phyloP scores from a whole-genome alignment of 371 early-diverging fungal genomes.

The Mucor velutinosus region DNA sequence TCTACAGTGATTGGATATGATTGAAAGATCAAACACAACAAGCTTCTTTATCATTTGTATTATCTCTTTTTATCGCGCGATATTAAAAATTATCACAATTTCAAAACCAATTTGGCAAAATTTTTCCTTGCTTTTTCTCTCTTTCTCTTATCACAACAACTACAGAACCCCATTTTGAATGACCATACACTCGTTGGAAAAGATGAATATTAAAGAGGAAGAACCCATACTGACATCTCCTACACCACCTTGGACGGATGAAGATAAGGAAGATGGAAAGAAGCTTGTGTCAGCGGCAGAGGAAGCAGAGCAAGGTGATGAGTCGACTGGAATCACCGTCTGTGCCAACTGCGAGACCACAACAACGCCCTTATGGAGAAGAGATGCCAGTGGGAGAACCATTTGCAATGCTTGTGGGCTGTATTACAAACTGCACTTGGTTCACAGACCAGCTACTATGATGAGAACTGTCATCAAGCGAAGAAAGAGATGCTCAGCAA shows the following conservation, averaged over 20 bases:
- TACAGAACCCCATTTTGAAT: not conserved
- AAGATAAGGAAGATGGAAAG: constrained; percentile 19
- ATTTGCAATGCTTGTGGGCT: constrained; percentile 86
- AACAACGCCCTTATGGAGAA: constrained; percentile 81
- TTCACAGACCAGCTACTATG: constrained; percentile 60
- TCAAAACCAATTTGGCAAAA: constrained; percentile 2
- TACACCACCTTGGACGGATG: constrained; percentile 20
- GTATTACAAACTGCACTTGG: constrained; percentile 73
- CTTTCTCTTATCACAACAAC: not conserved
- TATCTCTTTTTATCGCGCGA: constrained; percentile 3
- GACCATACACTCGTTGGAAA: constrained; percentile 14
- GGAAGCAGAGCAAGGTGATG: not conserved
- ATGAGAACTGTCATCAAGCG: constrained; percentile 61
- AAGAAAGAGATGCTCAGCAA: constrained; percentile 38
- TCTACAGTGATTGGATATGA: not conserved
- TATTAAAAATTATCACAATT: not conserved
- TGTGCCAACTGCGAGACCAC: constrained; percentile 78
- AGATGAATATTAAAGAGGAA: constrained; percentile 20
- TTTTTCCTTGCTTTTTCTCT: not conserved
- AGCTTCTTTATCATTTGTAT: not conserved
- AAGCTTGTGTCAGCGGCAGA: not conserved
- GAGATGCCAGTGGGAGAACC: constrained; percentile 64
- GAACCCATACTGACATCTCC: constrained; percentile 4
- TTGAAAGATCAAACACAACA: constrained; percentile 5
- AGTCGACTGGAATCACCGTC: constrained; percentile 14